phyloP scores from a whole-genome alignment of 129 eudicot species.

The Escallonia herrerae region DNA sequence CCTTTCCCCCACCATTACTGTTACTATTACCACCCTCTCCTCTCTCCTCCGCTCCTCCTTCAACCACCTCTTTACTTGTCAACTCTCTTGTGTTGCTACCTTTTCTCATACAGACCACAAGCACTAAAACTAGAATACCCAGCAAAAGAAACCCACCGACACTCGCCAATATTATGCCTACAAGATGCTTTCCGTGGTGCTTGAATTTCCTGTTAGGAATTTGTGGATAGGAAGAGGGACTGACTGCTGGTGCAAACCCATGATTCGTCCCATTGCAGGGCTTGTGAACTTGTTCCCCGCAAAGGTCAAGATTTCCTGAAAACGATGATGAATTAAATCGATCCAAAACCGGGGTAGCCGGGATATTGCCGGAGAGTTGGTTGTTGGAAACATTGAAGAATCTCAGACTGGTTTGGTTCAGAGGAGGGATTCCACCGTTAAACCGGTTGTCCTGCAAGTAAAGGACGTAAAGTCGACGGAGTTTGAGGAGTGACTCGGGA shows the following conservation, averaged over 20 bases:
- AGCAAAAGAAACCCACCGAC: conserved; percentile 41
- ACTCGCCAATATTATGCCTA: conserved; percentile 32
- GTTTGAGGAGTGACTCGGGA: conserved; percentile 36
- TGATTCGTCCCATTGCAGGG: conserved; percentile 15
- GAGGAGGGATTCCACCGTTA: conserved; percentile 60
- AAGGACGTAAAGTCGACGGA: conserved; percentile 50
- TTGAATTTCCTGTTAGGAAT: conserved; percentile 1
- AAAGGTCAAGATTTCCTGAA: conserved; percentile 41
- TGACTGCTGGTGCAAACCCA: conserved; percentile 22
- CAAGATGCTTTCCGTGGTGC: conserved; percentile 22
- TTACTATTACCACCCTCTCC: conserved; percentile 13
- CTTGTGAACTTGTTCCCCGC: conserved; percentile 37
- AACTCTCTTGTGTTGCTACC: conserved; percentile 3
- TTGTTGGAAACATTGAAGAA: conserved; percentile 66
- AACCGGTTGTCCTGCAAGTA: conserved; percentile 61
- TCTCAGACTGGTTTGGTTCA: conserved; percentile 49
- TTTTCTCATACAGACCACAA: conserved; percentile 15
- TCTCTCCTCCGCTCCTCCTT: conserved; percentile 10
- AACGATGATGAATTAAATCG: conserved; percentile 63
- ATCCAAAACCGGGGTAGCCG: conserved; percentile 41
- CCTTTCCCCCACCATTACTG: conserved; percentile 24
- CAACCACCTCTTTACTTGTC: conserved; percentile 14
- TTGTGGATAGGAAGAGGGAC: conserved; percentile 20
- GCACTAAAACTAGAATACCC: conserved; percentile 14
- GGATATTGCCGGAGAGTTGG: conserved; percentile 59